These are phyloP conservation scores for Cyclostephanos tholiformis DNA, from an alignment of 108 stramenopile genomes.

Conservation along the genomic window DNA sequence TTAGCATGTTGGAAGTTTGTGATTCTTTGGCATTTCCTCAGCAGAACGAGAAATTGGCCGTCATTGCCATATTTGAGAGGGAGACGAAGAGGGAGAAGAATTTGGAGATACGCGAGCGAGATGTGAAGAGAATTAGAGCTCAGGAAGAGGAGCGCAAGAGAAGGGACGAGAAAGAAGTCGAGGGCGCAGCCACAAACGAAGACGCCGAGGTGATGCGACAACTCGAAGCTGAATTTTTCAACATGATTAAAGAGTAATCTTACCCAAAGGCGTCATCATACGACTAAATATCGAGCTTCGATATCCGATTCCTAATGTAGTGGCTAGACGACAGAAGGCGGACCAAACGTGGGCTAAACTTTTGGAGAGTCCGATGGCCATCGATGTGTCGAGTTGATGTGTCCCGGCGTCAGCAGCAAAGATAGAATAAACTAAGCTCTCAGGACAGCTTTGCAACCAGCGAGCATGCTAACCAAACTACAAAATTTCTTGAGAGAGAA, in stretches of 20 bases:
- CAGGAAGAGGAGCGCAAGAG: conserved; percentile 52
- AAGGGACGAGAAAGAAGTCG: conserved; percentile 29
- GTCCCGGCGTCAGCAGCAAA: no score
- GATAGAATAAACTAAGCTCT: no score
- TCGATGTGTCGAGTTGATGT: no score
- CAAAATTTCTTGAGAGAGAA: conserved; percentile 14
- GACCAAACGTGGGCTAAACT: no score
- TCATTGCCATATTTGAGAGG: conserved; percentile 80
- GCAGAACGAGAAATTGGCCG: conserved; percentile 70
- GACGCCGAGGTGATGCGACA: conserved; percentile 16
- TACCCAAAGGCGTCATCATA: no score
- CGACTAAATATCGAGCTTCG: no score
- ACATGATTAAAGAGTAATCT: neutral
- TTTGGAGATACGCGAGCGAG: conserved; percentile 65
- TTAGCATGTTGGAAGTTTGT: conserved; percentile 82
- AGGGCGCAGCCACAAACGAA: conserved; percentile 12
- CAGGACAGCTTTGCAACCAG: no score
- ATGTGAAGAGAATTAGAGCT: conserved; percentile 47
- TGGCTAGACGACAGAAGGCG: no score
- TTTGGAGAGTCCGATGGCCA: no score
- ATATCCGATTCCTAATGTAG: no score
- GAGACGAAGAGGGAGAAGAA: conserved; percentile 89
- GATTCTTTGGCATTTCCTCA: conserved; percentile 63
- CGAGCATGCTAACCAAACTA: conserved; percentile 8
- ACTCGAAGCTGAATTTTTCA: conserved; percentile 24